Evolutionary conservation across 371 early-diverging fungal species (phyloP).

Genomic region (Vairimorpha apis): DNA sequence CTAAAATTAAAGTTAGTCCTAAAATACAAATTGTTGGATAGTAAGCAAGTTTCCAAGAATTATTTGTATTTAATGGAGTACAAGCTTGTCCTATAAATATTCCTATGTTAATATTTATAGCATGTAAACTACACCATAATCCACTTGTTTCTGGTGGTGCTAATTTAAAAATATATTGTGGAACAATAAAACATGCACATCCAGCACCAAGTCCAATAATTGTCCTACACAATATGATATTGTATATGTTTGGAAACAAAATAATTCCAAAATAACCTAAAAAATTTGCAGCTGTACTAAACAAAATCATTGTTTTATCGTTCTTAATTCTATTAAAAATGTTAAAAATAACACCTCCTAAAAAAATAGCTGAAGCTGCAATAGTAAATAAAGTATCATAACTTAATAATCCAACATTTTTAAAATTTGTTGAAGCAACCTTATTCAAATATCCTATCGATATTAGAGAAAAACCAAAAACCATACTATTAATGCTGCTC

Average conservation of each 20-base stretch:
- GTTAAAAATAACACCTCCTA: constrained; percentile 30
- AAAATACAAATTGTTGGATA: constrained; percentile 65
- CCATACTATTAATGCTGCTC: not conserved
- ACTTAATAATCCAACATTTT: not conserved
- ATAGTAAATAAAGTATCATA: not conserved
- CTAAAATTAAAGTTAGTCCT: constrained; percentile 66
- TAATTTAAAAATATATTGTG: constrained; percentile 75
- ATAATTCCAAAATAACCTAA: constrained; percentile 10
- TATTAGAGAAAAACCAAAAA: constrained; percentile 1
- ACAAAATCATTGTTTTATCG: not conserved
- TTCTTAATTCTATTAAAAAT: constrained; percentile 4
- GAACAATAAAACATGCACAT: constrained; percentile 71
- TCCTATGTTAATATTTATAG: constrained; percentile 65
- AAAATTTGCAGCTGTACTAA: not conserved
- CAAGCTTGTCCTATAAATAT: constrained; percentile 71
- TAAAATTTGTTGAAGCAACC: not conserved
- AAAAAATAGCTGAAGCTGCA: constrained; percentile 14
- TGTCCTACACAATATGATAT: constrained; percentile 64
- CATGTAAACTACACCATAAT: constrained; percentile 71
- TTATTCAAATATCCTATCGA: not conserved
- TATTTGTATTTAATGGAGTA: constrained; percentile 62
- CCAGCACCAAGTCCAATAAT: constrained; percentile 76
- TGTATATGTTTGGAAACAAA: constrained; percentile 1
- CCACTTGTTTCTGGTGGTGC: constrained; percentile 71
- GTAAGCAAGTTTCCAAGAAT: constrained; percentile 46